Conservation (phyloP, 805 yeast genomes). For the Ogataea salicorniae region DNA sequence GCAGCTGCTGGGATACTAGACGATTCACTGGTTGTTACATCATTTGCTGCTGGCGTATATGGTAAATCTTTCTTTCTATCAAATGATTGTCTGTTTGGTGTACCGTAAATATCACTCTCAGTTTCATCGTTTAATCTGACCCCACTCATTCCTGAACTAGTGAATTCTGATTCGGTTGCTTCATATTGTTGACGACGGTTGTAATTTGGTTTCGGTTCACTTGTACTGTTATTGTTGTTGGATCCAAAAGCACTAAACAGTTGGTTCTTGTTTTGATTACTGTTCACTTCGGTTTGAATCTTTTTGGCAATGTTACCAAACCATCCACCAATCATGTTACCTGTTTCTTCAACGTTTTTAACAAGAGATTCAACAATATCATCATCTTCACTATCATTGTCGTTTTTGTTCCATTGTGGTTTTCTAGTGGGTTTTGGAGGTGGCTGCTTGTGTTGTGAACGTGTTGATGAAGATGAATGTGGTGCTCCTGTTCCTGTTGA, state of each 20-base stretch:
- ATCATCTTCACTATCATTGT: constrained; percentile 36
- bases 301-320: constrained; percentile 61
- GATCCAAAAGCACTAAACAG: constrained; percentile 30
- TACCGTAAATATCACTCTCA: constrained; percentile 15
- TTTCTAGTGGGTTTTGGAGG: constrained; percentile 26
- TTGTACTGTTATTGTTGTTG: neutral
- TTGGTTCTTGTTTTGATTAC: constrained; percentile 21
- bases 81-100: constrained; percentile 23
- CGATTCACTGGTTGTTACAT: neutral
- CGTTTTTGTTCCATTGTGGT: constrained; percentile 16
- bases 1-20: constrained; percentile 1
- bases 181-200: constrained; percentile 16
- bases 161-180: constrained; percentile 21
- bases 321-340: constrained; percentile 73
- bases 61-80: constrained; percentile 3
- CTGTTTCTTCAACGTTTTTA: constrained; percentile 78
- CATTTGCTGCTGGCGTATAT: constrained; percentile 1
- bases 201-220: constrained; percentile 8
- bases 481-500: neutral
- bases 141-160: constrained; percentile 16
- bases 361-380: constrained; percentile 56
- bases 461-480: neutral
- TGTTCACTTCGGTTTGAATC: constrained; percentile 21
- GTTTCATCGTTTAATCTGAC: constrained; percentile 22
- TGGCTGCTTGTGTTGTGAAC: constrained; percentile 3